Percentiles rank a stretch among this genome's conserved stretches.
phyloP scores from a whole-genome alignment of 1,284 basidiomycete genomes.

The Inonotus hispidus region DNA sequence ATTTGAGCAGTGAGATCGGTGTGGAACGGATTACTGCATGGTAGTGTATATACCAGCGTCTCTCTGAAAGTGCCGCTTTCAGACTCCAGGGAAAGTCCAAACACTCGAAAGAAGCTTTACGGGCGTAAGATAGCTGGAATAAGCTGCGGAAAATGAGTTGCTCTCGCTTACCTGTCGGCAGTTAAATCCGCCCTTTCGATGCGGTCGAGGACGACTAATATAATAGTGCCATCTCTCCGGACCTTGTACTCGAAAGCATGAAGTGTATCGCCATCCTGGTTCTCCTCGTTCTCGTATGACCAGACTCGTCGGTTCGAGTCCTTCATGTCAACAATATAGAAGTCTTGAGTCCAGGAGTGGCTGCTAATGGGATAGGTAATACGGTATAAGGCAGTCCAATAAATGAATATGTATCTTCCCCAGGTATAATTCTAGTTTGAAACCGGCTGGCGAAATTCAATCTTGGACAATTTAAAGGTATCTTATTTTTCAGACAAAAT shows the following conservation, averaged over 20 bases:
- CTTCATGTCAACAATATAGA: neutral
- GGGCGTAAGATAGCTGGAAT: neutral
- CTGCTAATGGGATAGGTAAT: no score
- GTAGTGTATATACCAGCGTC: neutral
- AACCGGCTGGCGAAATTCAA: neutral
- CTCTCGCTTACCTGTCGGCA: neutral
- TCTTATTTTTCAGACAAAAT: neutral
- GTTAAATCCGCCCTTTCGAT: no score
- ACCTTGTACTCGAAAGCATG: neutral
- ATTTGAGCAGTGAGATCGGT: neutral
- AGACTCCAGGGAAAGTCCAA: neutral
- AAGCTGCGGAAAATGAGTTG: neutral
- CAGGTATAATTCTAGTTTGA: neutral
- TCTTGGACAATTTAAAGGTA: neutral
- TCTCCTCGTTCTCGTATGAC: neutral
- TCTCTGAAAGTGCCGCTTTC: neutral
- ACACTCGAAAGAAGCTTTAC: neutral
- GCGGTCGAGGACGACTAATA: neutral
- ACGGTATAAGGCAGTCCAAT: no score
- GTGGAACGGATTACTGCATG: neutral
- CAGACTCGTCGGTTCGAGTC: neutral
- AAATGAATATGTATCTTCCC: neutral
- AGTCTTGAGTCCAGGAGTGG: neutral
- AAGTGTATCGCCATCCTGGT: neutral
- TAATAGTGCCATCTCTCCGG: neutral